Percentiles rank a stretch among this genome's conserved stretches.
These are phyloP conservation scores for Dentipellis sp. DNA, from an alignment of 768 basidiomycete genomes.

Conservation along the genomic window DNA sequence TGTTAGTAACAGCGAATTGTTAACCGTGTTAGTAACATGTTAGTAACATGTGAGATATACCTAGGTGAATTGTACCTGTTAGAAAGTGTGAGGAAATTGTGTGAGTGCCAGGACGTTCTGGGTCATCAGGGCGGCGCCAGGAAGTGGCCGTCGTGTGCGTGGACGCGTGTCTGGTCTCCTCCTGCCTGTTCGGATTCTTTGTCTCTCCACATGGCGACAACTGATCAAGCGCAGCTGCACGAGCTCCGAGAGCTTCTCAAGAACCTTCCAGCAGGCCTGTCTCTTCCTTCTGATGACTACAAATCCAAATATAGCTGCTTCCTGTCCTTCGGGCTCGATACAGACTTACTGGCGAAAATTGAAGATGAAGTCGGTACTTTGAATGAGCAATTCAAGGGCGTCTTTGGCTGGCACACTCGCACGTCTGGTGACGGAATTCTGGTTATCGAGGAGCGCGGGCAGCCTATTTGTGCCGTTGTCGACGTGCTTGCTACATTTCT, in stretches of 20 bases:
- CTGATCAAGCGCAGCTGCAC: background rate
- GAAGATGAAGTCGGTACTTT: slow-evolving; percentile 13
- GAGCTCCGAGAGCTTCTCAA: background rate
- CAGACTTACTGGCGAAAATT: slow-evolving; percentile 14
- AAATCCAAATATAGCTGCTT: slow-evolving; percentile 3
- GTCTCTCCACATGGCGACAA: no score
- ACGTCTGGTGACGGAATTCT: slow-evolving; percentile 16
- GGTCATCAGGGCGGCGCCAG: no score
- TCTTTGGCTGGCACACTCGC: slow-evolving; percentile 17
- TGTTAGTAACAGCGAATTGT: background rate
- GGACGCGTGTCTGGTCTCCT: no score
- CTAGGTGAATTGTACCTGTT: background rate
- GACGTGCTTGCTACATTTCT: background rate
- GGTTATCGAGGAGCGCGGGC: slow-evolving; percentile 12
- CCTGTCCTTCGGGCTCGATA: slow-evolving; percentile 9
- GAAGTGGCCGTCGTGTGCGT: no score
- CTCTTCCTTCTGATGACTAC: background rate
- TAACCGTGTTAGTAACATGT: background rate
- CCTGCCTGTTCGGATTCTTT: no score
- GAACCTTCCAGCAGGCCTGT: background rate
- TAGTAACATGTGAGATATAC: background rate
- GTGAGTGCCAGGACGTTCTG: background rate
- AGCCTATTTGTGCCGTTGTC: slow-evolving; percentile 6
- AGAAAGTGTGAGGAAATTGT: background rate
- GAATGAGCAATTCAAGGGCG: slow-evolving; percentile 11